Evolutionary conservation across 2,329 filamentous ascomycete genomes (phyloP), one percentile per base, ranked within the genome.

Genomic region (Cladosporium sp.): DNA sequence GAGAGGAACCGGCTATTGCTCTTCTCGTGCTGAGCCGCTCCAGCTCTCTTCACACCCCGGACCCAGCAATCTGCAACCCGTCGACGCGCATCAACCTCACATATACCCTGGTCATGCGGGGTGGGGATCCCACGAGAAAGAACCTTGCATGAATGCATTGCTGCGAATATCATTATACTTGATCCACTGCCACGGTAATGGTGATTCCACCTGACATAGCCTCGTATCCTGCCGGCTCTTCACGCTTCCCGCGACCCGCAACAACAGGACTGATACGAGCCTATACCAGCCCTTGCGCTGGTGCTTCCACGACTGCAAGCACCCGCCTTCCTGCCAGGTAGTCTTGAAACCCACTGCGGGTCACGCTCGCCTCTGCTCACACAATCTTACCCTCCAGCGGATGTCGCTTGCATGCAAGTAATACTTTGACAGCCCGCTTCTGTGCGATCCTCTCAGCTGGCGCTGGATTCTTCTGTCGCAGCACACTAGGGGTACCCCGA

Each of bases 361-460:
- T 42, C 50, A 44, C 22, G n/a, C 42, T 45, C 22, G 25, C 34
- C 47, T 36, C 28, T 48, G 28, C 45, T 35, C 17, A 32, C 35
- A 15, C 34, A 52, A 52, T 22, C 13, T 13, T 32, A 32, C 50
- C 37, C 50, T 34, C 50, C 37, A 53, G 50, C 50, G 37, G 36
- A 42, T 37, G 25, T 53, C 50, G 53, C 53, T 47, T 56, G 22
- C 53, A 56, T 56, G 53, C 53, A 40, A 56, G 45, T 36, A 56
- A 56, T 56, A 24, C 53, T 56, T 56, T 56, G 53, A 56, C 53
- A 56, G 53, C 53, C 53, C 42, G 48, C 45, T 32, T 34, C 36
- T 56, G 53, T 48, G 53, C 42, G 50, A 53, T 25, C 50, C 50
- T 34, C 50, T 22, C 17, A 13, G 36, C 50, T 42, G 50, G 37